phyloP scores from a whole-genome alignment of 768 basidiomycete genomes.

The Phylloporus sp. region DNA sequence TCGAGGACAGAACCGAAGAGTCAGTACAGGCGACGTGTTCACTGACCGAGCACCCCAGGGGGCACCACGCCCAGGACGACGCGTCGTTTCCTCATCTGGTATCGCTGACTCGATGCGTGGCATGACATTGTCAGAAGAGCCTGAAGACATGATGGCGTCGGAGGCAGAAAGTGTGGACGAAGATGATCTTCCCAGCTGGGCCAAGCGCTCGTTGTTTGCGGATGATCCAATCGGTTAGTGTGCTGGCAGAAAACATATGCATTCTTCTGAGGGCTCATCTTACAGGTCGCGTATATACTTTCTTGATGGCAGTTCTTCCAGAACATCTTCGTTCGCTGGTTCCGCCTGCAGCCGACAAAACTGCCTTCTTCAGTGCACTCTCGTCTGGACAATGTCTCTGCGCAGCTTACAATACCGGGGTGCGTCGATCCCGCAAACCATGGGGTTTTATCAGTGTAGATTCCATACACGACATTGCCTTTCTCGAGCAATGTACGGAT shows the following conservation, averaged over 20 bases:
- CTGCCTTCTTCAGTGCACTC: constrained; percentile 48
- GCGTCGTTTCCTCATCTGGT: constrained; percentile 55
- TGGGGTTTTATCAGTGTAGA: constrained; percentile 85
- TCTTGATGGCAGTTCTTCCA: constrained; percentile 62
- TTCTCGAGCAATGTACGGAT: constrained; percentile 52
- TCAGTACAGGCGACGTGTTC: constrained; percentile 30
- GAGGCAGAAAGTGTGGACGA: constrained; percentile 52
- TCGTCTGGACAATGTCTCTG: constrained; percentile 82
- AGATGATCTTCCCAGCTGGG: constrained; percentile 76
- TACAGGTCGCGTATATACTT: constrained; percentile 60
- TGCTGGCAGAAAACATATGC: constrained; percentile 1
- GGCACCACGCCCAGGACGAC: constrained; percentile 30
- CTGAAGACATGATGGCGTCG: constrained; percentile 49
- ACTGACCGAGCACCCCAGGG: constrained; percentile 20
- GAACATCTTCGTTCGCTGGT: constrained; percentile 43
- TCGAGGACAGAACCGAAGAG: constrained; percentile 34
- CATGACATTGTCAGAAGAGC: constrained; percentile 53
- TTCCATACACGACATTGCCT: constrained; percentile 74
- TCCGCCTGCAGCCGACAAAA: constrained; percentile 29
- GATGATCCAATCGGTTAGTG: constrained; percentile 57
- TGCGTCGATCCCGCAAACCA: constrained; percentile 75
- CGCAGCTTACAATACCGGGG: constrained; percentile 72
- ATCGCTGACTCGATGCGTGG: constrained; percentile 51
- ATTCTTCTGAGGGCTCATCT: constrained; percentile 2
- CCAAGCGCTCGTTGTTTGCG: constrained; percentile 52